Conservation (phyloP, 2,329 filamentous ascomycete species). For the Hymenoscyphus fructigenus region DNA sequence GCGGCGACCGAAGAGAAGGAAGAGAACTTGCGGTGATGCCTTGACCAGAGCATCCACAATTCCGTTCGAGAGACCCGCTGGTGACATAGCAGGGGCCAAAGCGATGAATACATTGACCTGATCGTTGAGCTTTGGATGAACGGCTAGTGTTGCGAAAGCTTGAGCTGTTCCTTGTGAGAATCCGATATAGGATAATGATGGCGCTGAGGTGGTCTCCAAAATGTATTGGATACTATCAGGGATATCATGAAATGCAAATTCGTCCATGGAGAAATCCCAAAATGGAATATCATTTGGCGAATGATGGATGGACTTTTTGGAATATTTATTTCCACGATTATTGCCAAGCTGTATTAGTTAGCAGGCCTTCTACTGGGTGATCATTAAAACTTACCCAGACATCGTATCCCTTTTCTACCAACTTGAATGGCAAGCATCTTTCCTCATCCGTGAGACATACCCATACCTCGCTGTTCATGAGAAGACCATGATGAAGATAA, state of each 20-base stretch:
- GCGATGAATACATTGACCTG: slow-evolving; percentile 96
- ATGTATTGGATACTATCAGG: slow-evolving; percentile 94
- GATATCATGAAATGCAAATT: slow-evolving; percentile 97
- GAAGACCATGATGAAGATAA: slow-evolving; percentile 90
- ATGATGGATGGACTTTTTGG: slow-evolving; percentile 81
- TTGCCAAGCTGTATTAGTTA: slow-evolving; percentile 72
- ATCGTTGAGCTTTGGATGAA: slow-evolving; percentile 87
- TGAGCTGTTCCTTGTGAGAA: slow-evolving; percentile 98
- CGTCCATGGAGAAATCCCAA: slow-evolving; percentile 98
- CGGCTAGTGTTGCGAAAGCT: slow-evolving; percentile 88
- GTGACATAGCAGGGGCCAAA: slow-evolving; percentile 93
- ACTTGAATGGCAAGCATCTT: slow-evolving; percentile 80
- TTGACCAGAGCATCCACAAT: slow-evolving; percentile 93
- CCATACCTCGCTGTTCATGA: slow-evolving; percentile 99
- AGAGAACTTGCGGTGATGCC: slow-evolving; percentile 87
- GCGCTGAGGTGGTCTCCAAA: slow-evolving; percentile 75
- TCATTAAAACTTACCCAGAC: slow-evolving; percentile 68
- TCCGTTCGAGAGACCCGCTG: slow-evolving; percentile 83
- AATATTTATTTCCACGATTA: slow-evolving; percentile 98
- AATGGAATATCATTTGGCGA: slow-evolving; percentile 76
- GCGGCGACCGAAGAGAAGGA: slow-evolving; percentile 86
- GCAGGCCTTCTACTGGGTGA: slow-evolving; percentile 8
- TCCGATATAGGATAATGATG: slow-evolving; percentile 89
- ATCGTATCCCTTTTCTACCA: slow-evolving; percentile 91
- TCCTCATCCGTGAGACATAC: slow-evolving; percentile 86